A percentile compares a stretch with the other conserved stretches of the same genome.
phyloP scores from a whole-genome alignment of 208 protist species.

The Crithidia thermophila region DNA sequence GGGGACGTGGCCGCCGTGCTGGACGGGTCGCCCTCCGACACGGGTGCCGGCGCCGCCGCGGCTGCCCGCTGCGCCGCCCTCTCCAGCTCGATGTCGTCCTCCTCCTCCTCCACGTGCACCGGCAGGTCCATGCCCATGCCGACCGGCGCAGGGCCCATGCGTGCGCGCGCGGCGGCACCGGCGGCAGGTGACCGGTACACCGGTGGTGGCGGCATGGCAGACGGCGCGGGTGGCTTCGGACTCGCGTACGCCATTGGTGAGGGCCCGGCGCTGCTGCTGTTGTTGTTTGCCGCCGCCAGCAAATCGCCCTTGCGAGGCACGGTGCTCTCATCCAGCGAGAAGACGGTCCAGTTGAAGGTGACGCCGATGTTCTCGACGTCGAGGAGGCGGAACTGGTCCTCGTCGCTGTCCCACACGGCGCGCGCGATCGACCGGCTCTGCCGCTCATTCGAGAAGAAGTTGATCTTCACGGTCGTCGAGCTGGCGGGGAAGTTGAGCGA shows the following conservation, averaged over 20 bases:
- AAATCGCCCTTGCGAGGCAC: conserved; percentile 26
- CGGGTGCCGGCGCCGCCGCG: neutral
- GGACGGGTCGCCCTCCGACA: neutral
- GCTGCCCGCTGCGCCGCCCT: neutral
- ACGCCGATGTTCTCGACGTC: conserved; percentile 87
- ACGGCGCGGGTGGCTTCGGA: neutral
- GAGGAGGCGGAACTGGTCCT: conserved; percentile 74
- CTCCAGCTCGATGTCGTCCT: neutral
- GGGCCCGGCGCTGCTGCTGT: neutral
- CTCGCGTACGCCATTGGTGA: neutral
- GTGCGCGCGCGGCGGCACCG: neutral
- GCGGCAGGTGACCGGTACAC: conserved; percentile 9
- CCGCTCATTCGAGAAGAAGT: conserved; percentile 85
- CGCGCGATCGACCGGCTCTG: conserved; percentile 77
- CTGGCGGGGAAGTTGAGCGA: conserved; percentile 65
- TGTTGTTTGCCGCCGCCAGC: conserved; percentile 2
- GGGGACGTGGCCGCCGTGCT: neutral
- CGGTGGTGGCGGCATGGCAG: neutral
- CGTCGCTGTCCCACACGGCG: conserved; percentile 77
- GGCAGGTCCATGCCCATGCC: conserved; percentile 17
- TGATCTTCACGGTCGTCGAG: conserved; percentile 78
- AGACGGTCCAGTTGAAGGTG: conserved; percentile 84
- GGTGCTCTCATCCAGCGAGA: conserved; percentile 81
- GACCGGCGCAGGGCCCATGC: conserved; percentile 24
- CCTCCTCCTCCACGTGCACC: neutral